phyloP scores from a whole-genome alignment of 768 basidiomycete genomes.

The Rhizopogon sp. region DNA sequence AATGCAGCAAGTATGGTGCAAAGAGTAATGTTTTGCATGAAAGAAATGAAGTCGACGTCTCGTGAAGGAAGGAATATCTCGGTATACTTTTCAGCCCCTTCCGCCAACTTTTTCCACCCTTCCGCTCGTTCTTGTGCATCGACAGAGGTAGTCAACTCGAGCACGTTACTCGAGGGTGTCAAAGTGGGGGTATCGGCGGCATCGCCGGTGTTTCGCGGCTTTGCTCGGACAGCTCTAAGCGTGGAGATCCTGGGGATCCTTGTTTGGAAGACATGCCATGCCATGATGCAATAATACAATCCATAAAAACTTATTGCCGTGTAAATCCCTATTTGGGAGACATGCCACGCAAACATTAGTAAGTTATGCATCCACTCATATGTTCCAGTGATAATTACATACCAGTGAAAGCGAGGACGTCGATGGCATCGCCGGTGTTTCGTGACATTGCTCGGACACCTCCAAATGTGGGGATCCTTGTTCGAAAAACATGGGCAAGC shows the following conservation, averaged over 20 bases:
- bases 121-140: not conserved
- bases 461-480: no score
- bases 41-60: constrained; percentile 27
- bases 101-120: not conserved
- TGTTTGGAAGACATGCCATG: not conserved
- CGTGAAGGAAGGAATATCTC: constrained; percentile 6
- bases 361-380: not conserved
- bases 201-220: no score
- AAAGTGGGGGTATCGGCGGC: no score
- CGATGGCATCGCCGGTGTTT: no score
- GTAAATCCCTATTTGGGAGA: no score
- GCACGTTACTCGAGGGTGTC: no score
- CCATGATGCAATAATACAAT: not conserved
- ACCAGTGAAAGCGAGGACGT: no score
- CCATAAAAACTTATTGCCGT: not conserved
- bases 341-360: not conserved
- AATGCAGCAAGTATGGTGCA: constrained; percentile 39
- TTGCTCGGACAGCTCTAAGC: no score
- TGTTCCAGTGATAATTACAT: no score
- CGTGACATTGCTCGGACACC: no score
- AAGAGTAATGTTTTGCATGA: constrained; percentile 43
- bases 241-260: not conserved
- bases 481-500: no score
- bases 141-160: not conserved
- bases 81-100: not conserved